These are phyloP conservation scores for Suhomyces yuchorum DNA, from an alignment of 1,139 yeast species.

Conservation along the genomic window DNA sequence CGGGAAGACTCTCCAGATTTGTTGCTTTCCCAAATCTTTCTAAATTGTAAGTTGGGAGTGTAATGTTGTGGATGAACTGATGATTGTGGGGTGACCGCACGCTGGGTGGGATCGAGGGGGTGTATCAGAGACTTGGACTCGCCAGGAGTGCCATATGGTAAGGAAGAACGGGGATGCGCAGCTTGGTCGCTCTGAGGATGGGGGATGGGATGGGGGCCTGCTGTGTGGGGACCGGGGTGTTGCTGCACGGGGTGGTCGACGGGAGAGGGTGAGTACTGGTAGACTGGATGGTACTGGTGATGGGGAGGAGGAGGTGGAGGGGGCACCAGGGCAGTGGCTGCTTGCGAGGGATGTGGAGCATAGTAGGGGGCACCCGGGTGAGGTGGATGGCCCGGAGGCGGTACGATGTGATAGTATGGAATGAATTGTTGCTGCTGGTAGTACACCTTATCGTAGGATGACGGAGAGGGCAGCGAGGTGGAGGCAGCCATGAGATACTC, in stretches of 20 bases:
- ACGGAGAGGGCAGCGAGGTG: conserved; percentile 9
- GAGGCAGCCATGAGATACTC: conserved; percentile 13
- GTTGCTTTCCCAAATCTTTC: conserved; percentile 41
- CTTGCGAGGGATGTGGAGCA: not conserved
- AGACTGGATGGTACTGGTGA: conserved; percentile 3
- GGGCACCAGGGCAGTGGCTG: not conserved
- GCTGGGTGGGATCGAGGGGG: not conserved
- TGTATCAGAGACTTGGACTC: conserved; percentile 9
- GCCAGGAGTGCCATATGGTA: conserved; percentile 7
- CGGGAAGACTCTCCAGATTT: conserved; percentile 18
- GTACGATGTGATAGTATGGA: conserved; percentile 13
- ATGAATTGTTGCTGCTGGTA: conserved; percentile 13
- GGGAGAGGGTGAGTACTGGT: not conserved
- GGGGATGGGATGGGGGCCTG: not conserved
- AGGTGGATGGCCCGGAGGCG: conserved; percentile 3
- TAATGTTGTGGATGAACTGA: conserved; percentile 18
- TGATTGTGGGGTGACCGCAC: conserved; percentile 3
- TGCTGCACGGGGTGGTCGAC: conserved; percentile 5
- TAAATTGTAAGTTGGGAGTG: conserved; percentile 37
- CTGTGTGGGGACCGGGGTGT: conserved; percentile 4
- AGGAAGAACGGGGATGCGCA: not conserved
- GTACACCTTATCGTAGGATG: conserved; percentile 10
- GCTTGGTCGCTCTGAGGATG: not conserved
- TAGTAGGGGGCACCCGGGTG: conserved; percentile 5
- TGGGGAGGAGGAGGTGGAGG: conserved; percentile 2